Base-by-base conservation (phyloP, 2,329 filamentous ascomycete genomes). In the Colletotrichum tofieldiae region DNA sequence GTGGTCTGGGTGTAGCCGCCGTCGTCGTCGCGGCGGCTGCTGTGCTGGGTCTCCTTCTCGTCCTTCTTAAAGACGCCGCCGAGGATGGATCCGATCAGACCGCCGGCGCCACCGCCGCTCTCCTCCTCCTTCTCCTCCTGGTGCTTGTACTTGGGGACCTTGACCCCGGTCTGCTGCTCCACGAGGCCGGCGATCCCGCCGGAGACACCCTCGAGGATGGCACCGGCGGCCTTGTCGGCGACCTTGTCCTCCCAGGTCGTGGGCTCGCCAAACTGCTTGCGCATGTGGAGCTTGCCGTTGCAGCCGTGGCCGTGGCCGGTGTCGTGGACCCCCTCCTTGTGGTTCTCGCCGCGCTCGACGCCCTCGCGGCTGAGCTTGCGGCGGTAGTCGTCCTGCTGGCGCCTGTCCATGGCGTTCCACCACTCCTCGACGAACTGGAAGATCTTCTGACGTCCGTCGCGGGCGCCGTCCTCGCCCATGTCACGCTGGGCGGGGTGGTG, bases 271-370 rank as follows among this genome's bases (percentile, higher is more conserved):
- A 88, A 90, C 75, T 89, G 88, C 82, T 93, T 95, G 74, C 91
- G 90, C 89, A 97, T 93, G 75, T 91, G 89, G 14, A 98, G 86
- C 82, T 95, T 95, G 72, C 93, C 91, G 73, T 84, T 86, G 78
- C 94, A 97, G 63, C 94, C 94, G 79, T 98, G 94, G 16, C 93
- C 93, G 79, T 95, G 94, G 7, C 95, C 95, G 64, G 89, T 92
- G 81, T 98, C 95, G 20, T 94, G 84, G 14, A 96, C 92, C 37
- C 94, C 94, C 77, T 94, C 91, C 82, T 94, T 96, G 84, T 98
- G 95, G 82, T 98, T 98, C 73, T 92, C 87, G 20, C 93, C 93
- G 58, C 90, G 86, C 80, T 91, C 81, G 61, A 98, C 94, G 71
- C 96, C 95, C 0, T 93, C 86, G 23, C 94, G 91, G 77, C 92